Evolutionary conservation across 192 early-diverging fungal genomes (phyloP), one percentile per base, ranked within the genome.

Genomic region (Coemansia sp.): DNA sequence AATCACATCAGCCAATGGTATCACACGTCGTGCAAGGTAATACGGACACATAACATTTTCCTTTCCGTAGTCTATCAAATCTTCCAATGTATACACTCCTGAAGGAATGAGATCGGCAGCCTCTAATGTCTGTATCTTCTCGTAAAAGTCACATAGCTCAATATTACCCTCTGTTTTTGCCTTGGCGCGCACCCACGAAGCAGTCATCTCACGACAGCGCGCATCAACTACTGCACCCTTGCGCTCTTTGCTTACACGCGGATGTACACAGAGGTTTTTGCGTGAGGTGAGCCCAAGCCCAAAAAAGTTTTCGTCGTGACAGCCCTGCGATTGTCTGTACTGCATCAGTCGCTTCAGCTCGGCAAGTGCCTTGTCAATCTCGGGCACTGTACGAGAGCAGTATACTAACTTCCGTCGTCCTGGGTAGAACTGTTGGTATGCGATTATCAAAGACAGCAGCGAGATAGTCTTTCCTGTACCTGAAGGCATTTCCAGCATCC

Each of bases 311-410:
- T 95, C 93, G 21, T 88, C 75, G 3, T 86, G 61, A 29, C 80
- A 70, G 1, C 91, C 93, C 27, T 88, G 75, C 50, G 74, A 71
- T 70, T 75, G 82, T 19, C 98, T 81, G 76, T 94, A 99, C 33
- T 84, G 90, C 66, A 96, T 91, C 71, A 99, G 68, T 22, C 94
- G 86, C 71, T 95, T 91, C 63, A 99, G 86, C 85, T 99, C 98
- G 5, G 92, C 92, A 53, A 99, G 77, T 2, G 96, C 95, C 79
- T 99, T 99, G 78, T 99, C 98, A 63, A 99, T 98, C 69, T 99
- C 98, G 8, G 98, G 98, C 20, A 99, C 96, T 4, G 98, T 99
- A 72, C 98, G 94, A 33, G 98, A 99, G 72, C 98, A 99, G 84
- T 99, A 99, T n/a, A 99, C 91, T 11, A 99, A 84, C 77, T 99